Evolutionary conservation across 2,329 filamentous ascomycete genomes (phyloP).

Genomic region (Dactylellina cionopaga): DNA sequence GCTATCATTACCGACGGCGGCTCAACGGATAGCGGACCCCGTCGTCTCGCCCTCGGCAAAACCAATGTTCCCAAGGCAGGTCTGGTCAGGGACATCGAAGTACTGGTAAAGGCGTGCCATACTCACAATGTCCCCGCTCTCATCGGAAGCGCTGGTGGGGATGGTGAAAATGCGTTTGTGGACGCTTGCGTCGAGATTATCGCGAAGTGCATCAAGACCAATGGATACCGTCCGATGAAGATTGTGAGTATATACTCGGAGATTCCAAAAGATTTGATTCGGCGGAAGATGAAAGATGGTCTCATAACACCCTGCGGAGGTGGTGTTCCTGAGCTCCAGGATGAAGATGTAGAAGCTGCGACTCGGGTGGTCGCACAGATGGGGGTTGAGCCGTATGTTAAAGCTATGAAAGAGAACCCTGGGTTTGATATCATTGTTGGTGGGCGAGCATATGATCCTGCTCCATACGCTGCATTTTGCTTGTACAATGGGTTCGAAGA

Average conservation of each 20-base stretch:
- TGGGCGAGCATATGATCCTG: constrained; percentile 62
- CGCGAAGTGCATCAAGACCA: constrained; percentile 58
- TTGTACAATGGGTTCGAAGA: constrained; percentile 57
- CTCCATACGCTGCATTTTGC: constrained; percentile 61
- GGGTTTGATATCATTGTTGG: constrained; percentile 65
- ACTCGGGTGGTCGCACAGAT: constrained; percentile 63
- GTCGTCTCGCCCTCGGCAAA: constrained; percentile 62
- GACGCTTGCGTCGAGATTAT: constrained; percentile 62
- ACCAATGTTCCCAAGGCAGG: constrained; percentile 43
- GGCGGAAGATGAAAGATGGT: constrained; percentile 57
- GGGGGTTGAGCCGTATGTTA: constrained; percentile 63
- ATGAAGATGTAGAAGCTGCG: constrained; percentile 61
- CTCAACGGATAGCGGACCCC: constrained; percentile 60
- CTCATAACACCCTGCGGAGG: constrained; percentile 61
- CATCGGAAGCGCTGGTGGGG: constrained; percentile 61
- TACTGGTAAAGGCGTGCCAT: constrained; percentile 51
- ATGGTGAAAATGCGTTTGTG: constrained; percentile 64
- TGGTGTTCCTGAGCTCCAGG: constrained; percentile 61
- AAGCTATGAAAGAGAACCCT: constrained; percentile 57
- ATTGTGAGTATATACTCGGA: constrained; percentile 61
- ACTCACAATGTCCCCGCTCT: constrained; percentile 51
- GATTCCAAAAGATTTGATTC: constrained; percentile 60
- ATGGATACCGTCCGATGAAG: constrained; percentile 56
- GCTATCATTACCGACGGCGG: constrained; percentile 60
- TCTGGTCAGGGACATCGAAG: constrained; percentile 50